Percentiles rank a stretch among this genome's conserved stretches.
Evolutionary conservation across 805 yeast genomes (phyloP).

Genomic region (Lipomyces mesembrius): DNA sequence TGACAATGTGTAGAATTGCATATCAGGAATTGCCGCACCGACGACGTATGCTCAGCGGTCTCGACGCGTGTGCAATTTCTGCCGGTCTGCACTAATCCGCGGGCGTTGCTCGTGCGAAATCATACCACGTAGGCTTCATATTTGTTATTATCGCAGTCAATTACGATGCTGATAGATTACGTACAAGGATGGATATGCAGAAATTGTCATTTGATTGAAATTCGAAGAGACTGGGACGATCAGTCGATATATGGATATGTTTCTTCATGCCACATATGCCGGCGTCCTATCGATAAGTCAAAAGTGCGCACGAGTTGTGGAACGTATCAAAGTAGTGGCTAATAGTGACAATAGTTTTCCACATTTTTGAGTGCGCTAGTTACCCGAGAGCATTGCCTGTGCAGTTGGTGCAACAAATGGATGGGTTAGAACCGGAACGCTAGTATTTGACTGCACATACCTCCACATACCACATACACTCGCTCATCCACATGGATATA

Average conservation of each 20-base stretch:
- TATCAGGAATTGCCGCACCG: conserved; percentile 13
- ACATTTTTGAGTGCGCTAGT: conserved; percentile 6
- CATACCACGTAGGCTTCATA: conserved; percentile 14
- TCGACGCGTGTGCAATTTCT: conserved; percentile 21
- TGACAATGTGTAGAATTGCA: conserved; percentile 19
- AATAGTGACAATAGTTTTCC: conserved; percentile 8
- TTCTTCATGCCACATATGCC: conserved; percentile 22
- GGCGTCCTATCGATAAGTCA: conserved; percentile 12
- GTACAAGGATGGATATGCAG: conserved; percentile 32
- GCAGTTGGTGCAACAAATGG: conserved; percentile 36
- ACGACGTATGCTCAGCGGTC: conserved; percentile 18
- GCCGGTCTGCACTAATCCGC: conserved; percentile 20
- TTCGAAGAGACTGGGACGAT: conserved; percentile 11
- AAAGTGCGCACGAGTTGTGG: background rate
- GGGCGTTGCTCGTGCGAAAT: conserved; percentile 25
- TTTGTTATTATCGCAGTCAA: background rate
- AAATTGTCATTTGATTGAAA: conserved; percentile 26
- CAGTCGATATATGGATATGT: background rate
- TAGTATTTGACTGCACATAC: background rate
- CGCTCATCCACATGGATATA: background rate
- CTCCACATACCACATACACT: background rate
- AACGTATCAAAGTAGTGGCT: background rate
- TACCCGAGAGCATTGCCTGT: conserved; percentile 15
- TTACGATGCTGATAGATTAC: background rate
- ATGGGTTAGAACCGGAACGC: background rate